Conservation (phyloP, 108 stramenopile genomes). For the Epipyxis sp. region DNA sequence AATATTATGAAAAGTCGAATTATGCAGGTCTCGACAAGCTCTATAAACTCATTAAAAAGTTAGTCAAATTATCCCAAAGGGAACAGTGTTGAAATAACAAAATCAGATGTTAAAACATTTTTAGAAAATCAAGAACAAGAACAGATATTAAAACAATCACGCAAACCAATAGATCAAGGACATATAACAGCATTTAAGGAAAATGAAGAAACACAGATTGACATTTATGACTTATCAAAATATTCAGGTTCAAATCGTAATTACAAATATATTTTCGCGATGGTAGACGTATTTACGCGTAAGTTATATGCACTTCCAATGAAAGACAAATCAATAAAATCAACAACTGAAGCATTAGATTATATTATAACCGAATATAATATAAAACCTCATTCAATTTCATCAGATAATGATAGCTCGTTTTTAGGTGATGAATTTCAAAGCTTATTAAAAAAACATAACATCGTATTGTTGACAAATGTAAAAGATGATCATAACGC, state of each 20-base stretch:
- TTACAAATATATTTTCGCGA: constrained; percentile 2
- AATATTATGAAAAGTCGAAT: neutral
- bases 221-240: neutral
- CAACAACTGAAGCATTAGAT: constrained; percentile 1
- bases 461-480: neutral
- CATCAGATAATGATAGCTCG: neutral
- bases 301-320: neutral
- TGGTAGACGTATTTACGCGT: neutral
- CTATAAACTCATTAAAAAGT: neutral
- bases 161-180: neutral
- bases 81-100: no score
- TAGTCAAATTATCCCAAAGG: no score
- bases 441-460: neutral
- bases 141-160: neutral
- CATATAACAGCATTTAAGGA: neutral
- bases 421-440: constrained; percentile 1
- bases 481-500: neutral
- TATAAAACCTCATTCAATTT: neutral
- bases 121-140: constrained; percentile 1
- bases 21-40: neutral
- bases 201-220: neutral
- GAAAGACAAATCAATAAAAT: neutral
- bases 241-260: neutral
- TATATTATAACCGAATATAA: neutral
- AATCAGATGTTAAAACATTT: neutral